phyloP scores from a whole-genome alignment of 371 early-diverging fungal species.

The Rhizopus microsporus region DNA sequence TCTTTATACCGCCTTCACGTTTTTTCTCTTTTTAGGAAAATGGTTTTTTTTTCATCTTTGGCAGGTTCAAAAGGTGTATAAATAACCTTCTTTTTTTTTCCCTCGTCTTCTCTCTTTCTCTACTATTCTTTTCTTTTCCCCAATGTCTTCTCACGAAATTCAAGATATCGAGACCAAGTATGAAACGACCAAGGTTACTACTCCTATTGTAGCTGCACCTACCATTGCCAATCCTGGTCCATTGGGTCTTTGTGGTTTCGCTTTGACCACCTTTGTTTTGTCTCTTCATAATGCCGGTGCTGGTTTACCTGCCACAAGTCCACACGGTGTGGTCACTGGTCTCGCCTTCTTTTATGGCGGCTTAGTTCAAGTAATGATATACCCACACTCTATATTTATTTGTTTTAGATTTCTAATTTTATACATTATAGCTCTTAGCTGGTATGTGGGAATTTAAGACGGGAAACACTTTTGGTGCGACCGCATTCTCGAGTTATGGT shows the following conservation, averaged over 20 bases:
- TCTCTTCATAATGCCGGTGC: conserved; percentile 70
- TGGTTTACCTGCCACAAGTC: conserved; percentile 57
- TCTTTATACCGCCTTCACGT: no score
- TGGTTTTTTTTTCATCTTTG: no score
- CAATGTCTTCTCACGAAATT: conserved; percentile 2
- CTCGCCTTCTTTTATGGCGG: conserved; percentile 83
- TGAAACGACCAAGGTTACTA: conserved; percentile 8
- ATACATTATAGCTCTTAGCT: conserved; percentile 52
- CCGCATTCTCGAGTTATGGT: conserved; percentile 77
- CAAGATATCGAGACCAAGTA: conserved; percentile 32
- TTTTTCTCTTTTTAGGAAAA: no score
- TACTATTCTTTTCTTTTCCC: conserved; percentile 5
- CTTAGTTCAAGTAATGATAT: conserved; percentile 60
- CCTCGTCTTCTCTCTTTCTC: not conserved
- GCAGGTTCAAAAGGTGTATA: no score
- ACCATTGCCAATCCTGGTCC: conserved; percentile 73
- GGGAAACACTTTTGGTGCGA: conserved; percentile 81
- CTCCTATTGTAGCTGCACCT: conserved; percentile 26
- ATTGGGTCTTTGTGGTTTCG: conserved; percentile 74
- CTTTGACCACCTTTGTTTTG: conserved; percentile 75
- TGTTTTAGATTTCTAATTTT: conserved; percentile 3
- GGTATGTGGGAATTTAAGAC: conserved; percentile 79
- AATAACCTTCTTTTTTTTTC: conserved; percentile 1
- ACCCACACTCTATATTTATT: conserved; percentile 1
- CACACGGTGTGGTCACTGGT: conserved; percentile 61